Percentiles rank a stretch among this genome's conserved stretches.
Evolutionary conservation across 345 rosid genomes (phyloP).

Genomic region (Gossypium longicalyx): DNA sequence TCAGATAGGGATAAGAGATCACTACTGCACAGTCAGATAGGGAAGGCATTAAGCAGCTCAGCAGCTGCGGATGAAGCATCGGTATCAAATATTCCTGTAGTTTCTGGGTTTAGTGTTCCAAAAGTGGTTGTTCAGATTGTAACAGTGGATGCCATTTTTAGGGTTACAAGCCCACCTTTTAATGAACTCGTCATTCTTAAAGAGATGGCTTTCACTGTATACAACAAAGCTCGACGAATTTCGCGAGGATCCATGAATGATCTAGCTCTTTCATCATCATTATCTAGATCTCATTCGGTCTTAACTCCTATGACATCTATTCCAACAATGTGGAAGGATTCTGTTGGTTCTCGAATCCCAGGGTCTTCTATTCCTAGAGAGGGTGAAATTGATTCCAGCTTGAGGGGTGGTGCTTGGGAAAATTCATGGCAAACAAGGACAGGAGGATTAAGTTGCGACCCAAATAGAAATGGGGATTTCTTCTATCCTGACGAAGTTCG

Average conservation of each 20-base stretch:
- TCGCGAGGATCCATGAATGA: slow-evolving; percentile 70
- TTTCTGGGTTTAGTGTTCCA: slow-evolving; percentile 84
- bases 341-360: slow-evolving; percentile 71
- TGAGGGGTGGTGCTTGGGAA: slow-evolving; percentile 81
- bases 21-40: slow-evolving; percentile 65
- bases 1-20: slow-evolving; percentile 73
- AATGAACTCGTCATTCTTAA: slow-evolving; percentile 83
- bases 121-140: slow-evolving; percentile 85
- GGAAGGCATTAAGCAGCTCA: slow-evolving; percentile 81
- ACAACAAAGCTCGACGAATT: slow-evolving; percentile 89
- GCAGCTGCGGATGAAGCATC: slow-evolving; percentile 90
- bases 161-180: slow-evolving; percentile 83
- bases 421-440: slow-evolving; percentile 84
- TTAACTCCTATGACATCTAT: slow-evolving; percentile 57
- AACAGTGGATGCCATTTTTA: slow-evolving; percentile 84
- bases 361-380: slow-evolving; percentile 79
- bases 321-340: slow-evolving; percentile 87
- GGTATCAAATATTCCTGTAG: slow-evolving; percentile 63
- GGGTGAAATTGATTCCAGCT: slow-evolving; percentile 78
- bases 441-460: slow-evolving; percentile 76
- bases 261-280: slow-evolving; percentile 48
- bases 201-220: slow-evolving; percentile 92
- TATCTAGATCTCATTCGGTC: slow-evolving; percentile 62
- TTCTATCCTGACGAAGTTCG: slow-evolving; percentile 54
- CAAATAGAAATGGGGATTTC: slow-evolving; percentile 73